These are phyloP conservation scores for Thelonectria blattea DNA, from an alignment of 2,329 filamentous ascomycete species.

Conservation along the genomic window DNA sequence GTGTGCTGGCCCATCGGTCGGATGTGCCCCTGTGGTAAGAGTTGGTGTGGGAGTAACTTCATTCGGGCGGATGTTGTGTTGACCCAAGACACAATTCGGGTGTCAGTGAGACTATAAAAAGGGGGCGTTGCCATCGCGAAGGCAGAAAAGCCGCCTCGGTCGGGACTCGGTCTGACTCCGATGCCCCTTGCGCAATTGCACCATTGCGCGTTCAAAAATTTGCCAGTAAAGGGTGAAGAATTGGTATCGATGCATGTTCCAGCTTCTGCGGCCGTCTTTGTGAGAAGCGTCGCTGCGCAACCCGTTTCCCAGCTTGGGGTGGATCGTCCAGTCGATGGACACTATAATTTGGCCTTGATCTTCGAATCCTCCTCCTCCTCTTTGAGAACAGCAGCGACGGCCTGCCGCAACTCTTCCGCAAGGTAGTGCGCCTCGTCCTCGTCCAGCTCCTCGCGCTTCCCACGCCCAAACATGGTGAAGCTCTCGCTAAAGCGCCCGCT, in stretches of 20 bases:
- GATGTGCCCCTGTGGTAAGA: too few relatives aligned
- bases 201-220: neutral
- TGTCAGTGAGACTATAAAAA: too few relatives aligned
- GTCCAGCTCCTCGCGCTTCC: conserved; percentile 74
- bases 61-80: too few relatives aligned
- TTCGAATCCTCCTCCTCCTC: conserved; percentile 45
- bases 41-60: too few relatives aligned
- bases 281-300: neutral
- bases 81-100: too few relatives aligned
- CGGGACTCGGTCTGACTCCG: too few relatives aligned
- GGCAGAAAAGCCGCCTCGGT: neutral
- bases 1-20: too few relatives aligned
- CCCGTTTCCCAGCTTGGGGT: neutral
- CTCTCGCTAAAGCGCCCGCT: conserved; percentile 62
- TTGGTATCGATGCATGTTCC: neutral
- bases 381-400: conserved; percentile 54
- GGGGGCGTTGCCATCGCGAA: neutral
- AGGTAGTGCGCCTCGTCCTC: conserved; percentile 72
- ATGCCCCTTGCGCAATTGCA: neutral
- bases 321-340: neutral
- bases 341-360: conserved; percentile 47
- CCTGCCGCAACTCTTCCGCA: conserved; percentile 59
- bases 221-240: neutral
- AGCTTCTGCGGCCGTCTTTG: neutral
- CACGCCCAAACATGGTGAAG: conserved; percentile 85